Base-by-base conservation (phyloP, 1,284 basidiomycete species). In the Malassezia equina region DNA sequence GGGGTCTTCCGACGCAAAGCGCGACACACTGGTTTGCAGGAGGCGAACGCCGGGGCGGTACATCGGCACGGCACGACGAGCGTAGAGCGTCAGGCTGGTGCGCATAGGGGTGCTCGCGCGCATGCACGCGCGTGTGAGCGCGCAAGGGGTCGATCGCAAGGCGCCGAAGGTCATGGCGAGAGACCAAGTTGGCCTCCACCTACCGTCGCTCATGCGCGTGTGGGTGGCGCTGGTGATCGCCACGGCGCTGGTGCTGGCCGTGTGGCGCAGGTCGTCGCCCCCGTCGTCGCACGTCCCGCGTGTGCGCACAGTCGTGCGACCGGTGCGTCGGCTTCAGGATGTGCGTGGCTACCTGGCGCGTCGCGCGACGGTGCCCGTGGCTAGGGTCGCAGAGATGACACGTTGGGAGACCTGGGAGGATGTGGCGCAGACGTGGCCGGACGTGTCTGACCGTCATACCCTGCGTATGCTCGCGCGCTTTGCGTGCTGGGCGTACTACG, bases 381-480 rank as follows among this genome's bases (percentile, higher is more conserved):
- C n/a, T 13, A 11, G 12, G 11, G 15, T 28, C 60, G 1, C 55
- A 51, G 11, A 63, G 54, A 9, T 46, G 19, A 13, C 29, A 21
- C 31, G 28, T 3, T 55, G 50, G 40, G 54, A 63, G 17, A 63
- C 63, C 25, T 80, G 79, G 79, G 77, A 78, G 15, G 78, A 79
- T 50, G 76, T 78, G 11, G 77, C 79, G 51, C 75, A 79, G 7
- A 68, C 73, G 15, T 78, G 70, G 8, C 81, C 81, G 55, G 82
- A 96, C 71, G 80, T 87, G 13, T 82, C 84, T 44, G 82, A 82
- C 60, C 80, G 88, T 15, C 81, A 85, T 59, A 87, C 88, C 1
- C 76, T 98, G 21, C 79, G 87, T 12, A 78, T 83, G 25, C 80
- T 98, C 34, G 93, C 90, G 19, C 94, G 90, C 80, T 95, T 98